Evolutionary conservation across 306 rosid genomes (phyloP).

Genomic region (Elaeagnus macrophylla): DNA sequence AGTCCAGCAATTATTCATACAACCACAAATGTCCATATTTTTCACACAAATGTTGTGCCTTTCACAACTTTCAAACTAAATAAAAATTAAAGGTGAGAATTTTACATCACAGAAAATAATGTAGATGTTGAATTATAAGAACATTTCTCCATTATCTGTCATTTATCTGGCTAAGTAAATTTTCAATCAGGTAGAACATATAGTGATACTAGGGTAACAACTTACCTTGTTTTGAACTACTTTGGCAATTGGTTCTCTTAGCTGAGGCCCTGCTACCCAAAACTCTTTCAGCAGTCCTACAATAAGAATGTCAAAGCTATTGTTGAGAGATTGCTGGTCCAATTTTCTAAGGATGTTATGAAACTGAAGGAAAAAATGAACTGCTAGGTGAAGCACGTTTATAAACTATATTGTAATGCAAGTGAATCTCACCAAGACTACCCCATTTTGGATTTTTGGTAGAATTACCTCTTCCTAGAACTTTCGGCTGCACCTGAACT

Average conservation of each 20-base stretch:
- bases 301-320: slow-evolving; percentile 7
- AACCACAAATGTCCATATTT: too few relatives aligned
- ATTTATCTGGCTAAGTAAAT: background rate
- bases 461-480: slow-evolving; percentile 75
- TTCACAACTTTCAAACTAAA: too few relatives aligned
- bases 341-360: too few relatives aligned
- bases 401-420: too few relatives aligned
- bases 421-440: too few relatives aligned
- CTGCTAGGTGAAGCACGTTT: too few relatives aligned
- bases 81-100: too few relatives aligned
- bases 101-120: too few relatives aligned
- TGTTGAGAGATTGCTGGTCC: slow-evolving; percentile 6
- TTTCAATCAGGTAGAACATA: background rate
- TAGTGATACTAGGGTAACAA: slow-evolving; percentile 8
- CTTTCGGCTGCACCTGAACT: slow-evolving; percentile 37
- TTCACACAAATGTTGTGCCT: too few relatives aligned
- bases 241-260: slow-evolving; percentile 50
- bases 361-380: too few relatives aligned
- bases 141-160: background rate
- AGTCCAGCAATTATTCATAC: too few relatives aligned
- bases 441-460: slow-evolving; percentile 11
- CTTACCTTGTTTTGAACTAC: slow-evolving; percentile 55
- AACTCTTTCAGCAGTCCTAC: slow-evolving; percentile 65
- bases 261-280: slow-evolving; percentile 49
- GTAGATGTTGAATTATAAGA: too few relatives aligned